Conservation (phyloP, 108 stramenopile species). For the Seminavis robusta region DNA sequence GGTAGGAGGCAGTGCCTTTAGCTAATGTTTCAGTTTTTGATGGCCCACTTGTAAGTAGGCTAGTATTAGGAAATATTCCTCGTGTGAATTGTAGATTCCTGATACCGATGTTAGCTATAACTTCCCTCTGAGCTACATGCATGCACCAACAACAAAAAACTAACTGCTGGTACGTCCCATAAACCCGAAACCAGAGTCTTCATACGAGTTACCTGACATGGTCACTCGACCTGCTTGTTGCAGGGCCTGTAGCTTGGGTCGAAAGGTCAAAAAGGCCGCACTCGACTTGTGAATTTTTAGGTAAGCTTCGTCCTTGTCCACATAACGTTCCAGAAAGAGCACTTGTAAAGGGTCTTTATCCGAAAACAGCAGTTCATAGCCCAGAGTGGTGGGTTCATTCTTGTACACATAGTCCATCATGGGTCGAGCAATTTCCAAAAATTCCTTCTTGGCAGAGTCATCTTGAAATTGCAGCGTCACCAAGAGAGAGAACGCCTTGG, state of each 20-base stretch:
- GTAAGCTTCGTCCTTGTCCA: slow-evolving; percentile 61
- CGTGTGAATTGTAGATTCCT: too few relatives aligned
- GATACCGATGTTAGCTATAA: too few relatives aligned
- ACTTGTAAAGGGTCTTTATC: slow-evolving; percentile 56
- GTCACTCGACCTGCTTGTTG: slow-evolving; percentile 44
- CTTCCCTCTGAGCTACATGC: too few relatives aligned
- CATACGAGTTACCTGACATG: slow-evolving; percentile 52
- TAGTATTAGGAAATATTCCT: too few relatives aligned
- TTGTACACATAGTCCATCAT: slow-evolving; percentile 10
- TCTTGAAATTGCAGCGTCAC: slow-evolving; percentile 26
- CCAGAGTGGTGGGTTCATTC: slow-evolving; percentile 38
- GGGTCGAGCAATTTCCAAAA: slow-evolving; percentile 18
- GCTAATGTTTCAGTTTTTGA: too few relatives aligned
- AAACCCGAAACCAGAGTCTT: slow-evolving; percentile 45
- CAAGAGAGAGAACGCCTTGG: slow-evolving; percentile 29
- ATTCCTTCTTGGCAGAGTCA: slow-evolving; percentile 19
- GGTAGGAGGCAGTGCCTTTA: too few relatives aligned
- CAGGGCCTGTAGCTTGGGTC: slow-evolving; percentile 53
- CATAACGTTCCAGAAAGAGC: slow-evolving; percentile 58
- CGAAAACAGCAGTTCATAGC: slow-evolving; percentile 56
- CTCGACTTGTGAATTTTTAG: slow-evolving; percentile 48
- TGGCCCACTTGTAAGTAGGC: too few relatives aligned
- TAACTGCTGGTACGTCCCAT: too few relatives aligned
- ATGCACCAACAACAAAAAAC: too few relatives aligned
- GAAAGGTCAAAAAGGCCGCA: slow-evolving; percentile 49